Percentiles rank a stretch among this genome's conserved stretches.
Conservation (phyloP, 148 eudicot genomes). For the Rhododendron kiyosumense region DNA sequence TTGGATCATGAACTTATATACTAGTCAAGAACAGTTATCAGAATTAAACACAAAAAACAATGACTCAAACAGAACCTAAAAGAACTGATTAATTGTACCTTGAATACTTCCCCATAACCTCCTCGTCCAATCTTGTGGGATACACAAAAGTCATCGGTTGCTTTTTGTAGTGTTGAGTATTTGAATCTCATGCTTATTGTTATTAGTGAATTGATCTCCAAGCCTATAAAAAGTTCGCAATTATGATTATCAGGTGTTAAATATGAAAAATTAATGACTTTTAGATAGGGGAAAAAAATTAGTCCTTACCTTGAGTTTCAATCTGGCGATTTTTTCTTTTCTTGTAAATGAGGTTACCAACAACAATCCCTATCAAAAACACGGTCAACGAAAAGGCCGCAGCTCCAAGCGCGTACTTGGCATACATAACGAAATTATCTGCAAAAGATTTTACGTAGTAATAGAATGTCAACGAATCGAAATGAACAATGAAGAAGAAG, state of each 20-base stretch:
- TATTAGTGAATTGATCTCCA: neutral
- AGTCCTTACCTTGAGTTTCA: neutral
- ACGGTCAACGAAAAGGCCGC: neutral
- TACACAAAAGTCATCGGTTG: neutral
- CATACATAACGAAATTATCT: neutral
- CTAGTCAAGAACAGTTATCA: neutral
- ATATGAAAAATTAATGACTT: neutral
- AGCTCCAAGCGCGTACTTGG: neutral
- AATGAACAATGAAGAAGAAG: neutral
- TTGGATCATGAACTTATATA: neutral
- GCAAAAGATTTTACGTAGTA: neutral
- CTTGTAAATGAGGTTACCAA: neutral
- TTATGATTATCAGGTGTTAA: neutral
- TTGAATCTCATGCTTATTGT: slow-evolving; percentile 10
- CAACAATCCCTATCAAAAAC: neutral
- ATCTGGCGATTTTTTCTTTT: neutral
- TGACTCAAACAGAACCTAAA: neutral
- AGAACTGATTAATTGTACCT: neutral
- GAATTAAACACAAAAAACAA: neutral
- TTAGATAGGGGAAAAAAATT: neutral
- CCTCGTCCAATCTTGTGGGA: slow-evolving; percentile 5
- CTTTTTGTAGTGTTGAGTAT: slow-evolving; percentile 12
- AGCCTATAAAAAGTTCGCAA: neutral
- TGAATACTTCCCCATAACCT: slow-evolving; percentile 11
- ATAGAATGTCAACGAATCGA: neutral